Evolutionary conservation across 2,329 filamentous ascomycete species (phyloP).

Genomic region (Xylariales sp.): DNA sequence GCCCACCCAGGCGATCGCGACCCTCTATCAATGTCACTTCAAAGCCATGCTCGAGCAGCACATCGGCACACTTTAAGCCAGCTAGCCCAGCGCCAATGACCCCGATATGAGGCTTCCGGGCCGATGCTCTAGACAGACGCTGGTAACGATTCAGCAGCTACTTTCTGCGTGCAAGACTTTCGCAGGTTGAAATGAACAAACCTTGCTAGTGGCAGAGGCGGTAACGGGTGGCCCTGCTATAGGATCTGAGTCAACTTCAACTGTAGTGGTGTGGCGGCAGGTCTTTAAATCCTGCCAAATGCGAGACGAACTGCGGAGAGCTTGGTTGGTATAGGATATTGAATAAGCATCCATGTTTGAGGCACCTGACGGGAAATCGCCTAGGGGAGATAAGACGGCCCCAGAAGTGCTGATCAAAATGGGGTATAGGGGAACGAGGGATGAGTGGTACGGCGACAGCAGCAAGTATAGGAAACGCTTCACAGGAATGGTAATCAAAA

Average conservation of each 20-base stretch:
- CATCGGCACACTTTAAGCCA: constrained; percentile 66
- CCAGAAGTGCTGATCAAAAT: background rate
- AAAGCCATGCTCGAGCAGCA: constrained; percentile 61
- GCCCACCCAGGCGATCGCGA: constrained; percentile 61
- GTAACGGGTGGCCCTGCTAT: constrained; percentile 24
- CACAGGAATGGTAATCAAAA: too few relatives aligned
- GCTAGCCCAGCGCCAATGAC: constrained; percentile 69
- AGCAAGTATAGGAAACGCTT: too few relatives aligned
- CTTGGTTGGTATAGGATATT: constrained; percentile 41
- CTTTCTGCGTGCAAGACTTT: background rate
- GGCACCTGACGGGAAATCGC: constrained; percentile 7
- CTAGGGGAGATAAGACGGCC: background rate
- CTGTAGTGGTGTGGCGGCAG: constrained; percentile 30
- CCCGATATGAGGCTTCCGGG: constrained; percentile 48
- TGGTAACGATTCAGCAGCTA: constrained; percentile 12
- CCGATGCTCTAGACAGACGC: constrained; percentile 19
- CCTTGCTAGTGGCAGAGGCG: constrained; percentile 29
- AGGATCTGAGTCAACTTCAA: constrained; percentile 26
- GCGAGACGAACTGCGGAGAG: constrained; percentile 37
- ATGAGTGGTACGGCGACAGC: too few relatives aligned
- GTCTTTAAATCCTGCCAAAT: constrained; percentile 46
- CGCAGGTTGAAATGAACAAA: constrained; percentile 16
- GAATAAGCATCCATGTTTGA: constrained; percentile 52
- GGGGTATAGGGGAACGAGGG: background rate
- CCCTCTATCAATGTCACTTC: constrained; percentile 68